Evolutionary conservation across 2,329 filamentous ascomycete genomes (phyloP).

Genomic region (Zymoseptoria crescenta): DNA sequence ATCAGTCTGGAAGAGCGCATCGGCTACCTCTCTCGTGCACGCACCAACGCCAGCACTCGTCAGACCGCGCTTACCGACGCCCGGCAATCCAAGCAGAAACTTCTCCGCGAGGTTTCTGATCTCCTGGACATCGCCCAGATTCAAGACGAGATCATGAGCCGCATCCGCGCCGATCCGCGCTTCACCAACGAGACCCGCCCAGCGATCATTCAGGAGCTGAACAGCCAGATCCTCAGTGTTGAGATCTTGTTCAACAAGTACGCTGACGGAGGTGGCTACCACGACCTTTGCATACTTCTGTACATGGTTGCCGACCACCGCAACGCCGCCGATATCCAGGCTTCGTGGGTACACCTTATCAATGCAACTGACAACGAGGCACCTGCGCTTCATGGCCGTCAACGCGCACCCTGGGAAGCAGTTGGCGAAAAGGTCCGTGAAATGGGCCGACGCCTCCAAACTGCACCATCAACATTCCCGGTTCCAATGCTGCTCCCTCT

Average conservation of each 20-base stretch:
- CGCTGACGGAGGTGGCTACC: slow-evolving; percentile 84
- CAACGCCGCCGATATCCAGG: slow-evolving; percentile 72
- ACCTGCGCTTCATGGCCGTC: slow-evolving; percentile 32
- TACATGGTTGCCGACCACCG: slow-evolving; percentile 89
- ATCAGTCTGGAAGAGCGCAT: slow-evolving; percentile 80
- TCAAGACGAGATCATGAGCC: slow-evolving; percentile 81
- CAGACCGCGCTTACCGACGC: slow-evolving; percentile 60
- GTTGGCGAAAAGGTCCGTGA: slow-evolving; percentile 54
- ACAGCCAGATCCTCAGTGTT: slow-evolving; percentile 69
- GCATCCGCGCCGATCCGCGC: slow-evolving; percentile 64
- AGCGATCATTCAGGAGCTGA: slow-evolving; percentile 49
- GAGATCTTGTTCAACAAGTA: slow-evolving; percentile 91
- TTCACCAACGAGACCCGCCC: slow-evolving; percentile 55
- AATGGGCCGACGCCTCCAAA: slow-evolving; percentile 46
- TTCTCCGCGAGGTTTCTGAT: slow-evolving; percentile 77
- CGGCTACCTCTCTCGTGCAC: slow-evolving; percentile 80
- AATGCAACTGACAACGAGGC: slow-evolving; percentile 53
- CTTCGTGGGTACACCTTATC: slow-evolving; percentile 79
- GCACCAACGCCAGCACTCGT: slow-evolving; percentile 82
- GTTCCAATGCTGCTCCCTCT: slow-evolving; percentile 44
- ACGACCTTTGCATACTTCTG: slow-evolving; percentile 86
- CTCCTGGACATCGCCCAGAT: slow-evolving; percentile 89
- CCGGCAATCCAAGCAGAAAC: slow-evolving; percentile 62
- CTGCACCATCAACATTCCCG: slow-evolving; percentile 27
- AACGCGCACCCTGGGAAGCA: slow-evolving; percentile 59